Percentiles rank a stretch among this genome's conserved stretches.
phyloP scores from a whole-genome alignment of 2,329 filamentous ascomycete genomes.

The Penicillium aurantiogriseum region DNA sequence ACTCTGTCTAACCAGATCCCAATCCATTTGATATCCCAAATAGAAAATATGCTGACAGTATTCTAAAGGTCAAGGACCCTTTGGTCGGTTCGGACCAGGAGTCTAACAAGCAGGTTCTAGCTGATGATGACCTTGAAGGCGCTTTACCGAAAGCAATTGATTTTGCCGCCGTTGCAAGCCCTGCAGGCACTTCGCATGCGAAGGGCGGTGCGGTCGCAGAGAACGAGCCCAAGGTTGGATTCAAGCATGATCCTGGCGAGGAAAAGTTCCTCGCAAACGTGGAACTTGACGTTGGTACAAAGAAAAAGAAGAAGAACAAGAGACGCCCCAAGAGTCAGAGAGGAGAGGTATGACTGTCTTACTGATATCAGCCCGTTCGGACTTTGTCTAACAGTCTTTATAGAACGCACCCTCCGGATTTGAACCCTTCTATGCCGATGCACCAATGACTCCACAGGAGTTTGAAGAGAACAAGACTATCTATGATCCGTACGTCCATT shows the following conservation, averaged over 20 bases:
- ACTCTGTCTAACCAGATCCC: too few species aligned
- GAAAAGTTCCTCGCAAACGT: conserved; percentile 1
- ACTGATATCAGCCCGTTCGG: not conserved
- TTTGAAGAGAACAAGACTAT: conserved; percentile 64
- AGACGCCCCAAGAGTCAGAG: conserved; percentile 42
- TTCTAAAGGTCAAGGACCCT: not conserved
- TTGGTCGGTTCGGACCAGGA: not conserved
- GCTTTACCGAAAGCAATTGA: not conserved
- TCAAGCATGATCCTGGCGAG: conserved; percentile 4
- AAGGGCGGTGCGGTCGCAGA: not conserved
- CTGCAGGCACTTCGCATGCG: too few species aligned
- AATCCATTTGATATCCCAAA: not conserved
- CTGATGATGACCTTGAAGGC: not conserved
- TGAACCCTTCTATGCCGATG: conserved; percentile 78
- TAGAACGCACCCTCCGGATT: conserved; percentile 62
- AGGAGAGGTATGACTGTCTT: conserved; percentile 23
- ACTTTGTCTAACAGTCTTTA: conserved; percentile 3
- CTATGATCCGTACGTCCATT: conserved; percentile 61
- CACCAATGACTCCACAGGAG: conserved; percentile 71
- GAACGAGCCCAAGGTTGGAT: not conserved
- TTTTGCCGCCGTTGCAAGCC: not conserved
- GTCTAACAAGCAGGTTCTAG: too few species aligned
- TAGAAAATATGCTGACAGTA: not conserved
- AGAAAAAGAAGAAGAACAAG: conserved; percentile 35
- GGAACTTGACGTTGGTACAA: not conserved